Conservation (phyloP, 2,329 filamentous ascomycete species). For the Bipolaris gigantea region DNA sequence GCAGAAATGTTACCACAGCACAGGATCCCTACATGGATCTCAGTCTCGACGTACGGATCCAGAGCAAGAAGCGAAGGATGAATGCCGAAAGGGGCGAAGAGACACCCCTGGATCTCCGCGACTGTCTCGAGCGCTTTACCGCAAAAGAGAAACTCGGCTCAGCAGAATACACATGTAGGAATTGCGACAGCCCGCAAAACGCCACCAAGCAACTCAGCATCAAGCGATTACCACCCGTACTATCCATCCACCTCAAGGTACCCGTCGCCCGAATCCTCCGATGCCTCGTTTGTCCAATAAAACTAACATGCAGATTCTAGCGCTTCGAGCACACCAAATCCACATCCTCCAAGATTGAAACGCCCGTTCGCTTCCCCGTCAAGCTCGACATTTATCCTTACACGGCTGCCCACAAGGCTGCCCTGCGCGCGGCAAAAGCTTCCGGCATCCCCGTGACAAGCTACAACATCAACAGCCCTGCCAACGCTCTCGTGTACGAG, state of each 20-base stretch:
- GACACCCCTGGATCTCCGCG: conserved; percentile 47
- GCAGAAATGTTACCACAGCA: conserved; percentile 77
- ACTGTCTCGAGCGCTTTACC: conserved; percentile 85
- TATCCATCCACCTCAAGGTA: conserved; percentile 92
- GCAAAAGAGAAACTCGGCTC: conserved; percentile 72
- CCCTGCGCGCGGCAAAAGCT: conserved; percentile 24
- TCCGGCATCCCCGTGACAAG: conserved; percentile 45
- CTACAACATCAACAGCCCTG: conserved; percentile 36
- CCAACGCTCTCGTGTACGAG: conserved; percentile 73
- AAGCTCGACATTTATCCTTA: conserved; percentile 90
- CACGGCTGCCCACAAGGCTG: conserved; percentile 62
- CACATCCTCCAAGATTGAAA: conserved; percentile 83
- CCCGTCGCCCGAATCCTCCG: conserved; percentile 25
- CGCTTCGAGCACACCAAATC: conserved; percentile 76
- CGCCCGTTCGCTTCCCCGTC: conserved; percentile 80
- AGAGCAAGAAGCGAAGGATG: conserved; percentile 67
- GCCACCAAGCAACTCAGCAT: conserved; percentile 84
- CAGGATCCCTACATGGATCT: conserved; percentile 90
- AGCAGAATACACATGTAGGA: conserved; percentile 84
- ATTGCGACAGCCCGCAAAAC: conserved; percentile 73
- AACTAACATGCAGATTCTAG: conserved; percentile 38
- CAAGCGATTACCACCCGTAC: conserved; percentile 80
- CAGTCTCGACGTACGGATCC: conserved; percentile 78
- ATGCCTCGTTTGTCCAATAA: neutral
- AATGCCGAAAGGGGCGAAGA: conserved; percentile 41